Evolutionary conservation across 1,284 basidiomycete genomes (phyloP).

Genomic region (Dichomitus squalens): DNA sequence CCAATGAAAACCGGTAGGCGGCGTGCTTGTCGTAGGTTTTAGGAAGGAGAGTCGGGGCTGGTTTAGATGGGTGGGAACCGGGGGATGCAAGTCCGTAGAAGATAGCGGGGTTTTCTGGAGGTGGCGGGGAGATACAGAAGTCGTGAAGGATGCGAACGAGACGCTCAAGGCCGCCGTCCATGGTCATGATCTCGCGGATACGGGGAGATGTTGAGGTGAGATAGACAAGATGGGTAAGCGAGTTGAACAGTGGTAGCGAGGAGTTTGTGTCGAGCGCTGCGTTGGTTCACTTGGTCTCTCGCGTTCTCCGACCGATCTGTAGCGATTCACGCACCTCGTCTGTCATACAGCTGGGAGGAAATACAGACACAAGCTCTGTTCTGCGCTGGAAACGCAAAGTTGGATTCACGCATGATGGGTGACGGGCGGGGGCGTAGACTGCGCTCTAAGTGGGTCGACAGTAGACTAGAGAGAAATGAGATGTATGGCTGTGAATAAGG

Average conservation of each 20-base stretch:
- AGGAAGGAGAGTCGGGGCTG: slow-evolving; percentile 63
- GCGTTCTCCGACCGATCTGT: slow-evolving; percentile 14
- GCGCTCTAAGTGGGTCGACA: background rate
- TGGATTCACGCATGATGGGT: slow-evolving; percentile 87
- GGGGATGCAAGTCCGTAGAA: slow-evolving; percentile 76
- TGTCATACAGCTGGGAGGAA: slow-evolving; percentile 92
- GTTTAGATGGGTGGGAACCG: slow-evolving; percentile 52
- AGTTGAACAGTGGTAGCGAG: slow-evolving; percentile 93
- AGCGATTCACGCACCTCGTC: slow-evolving; percentile 67
- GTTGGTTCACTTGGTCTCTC: background rate
- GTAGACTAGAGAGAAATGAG: background rate
- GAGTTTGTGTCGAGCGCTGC: slow-evolving; percentile 92
- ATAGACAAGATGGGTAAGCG: slow-evolving; percentile 95
- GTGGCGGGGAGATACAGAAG: slow-evolving; percentile 78
- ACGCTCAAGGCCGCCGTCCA: slow-evolving; percentile 96
- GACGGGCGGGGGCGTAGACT: background rate
- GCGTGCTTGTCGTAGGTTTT: slow-evolving; percentile 79
- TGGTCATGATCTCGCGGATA: slow-evolving; percentile 97
- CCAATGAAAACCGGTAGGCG: slow-evolving; percentile 85
- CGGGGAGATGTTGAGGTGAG: slow-evolving; percentile 97
- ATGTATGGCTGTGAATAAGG: slow-evolving; percentile 4
- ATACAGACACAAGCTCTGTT: slow-evolving; percentile 97
- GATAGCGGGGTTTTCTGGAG: slow-evolving; percentile 70
- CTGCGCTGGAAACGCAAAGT: slow-evolving; percentile 94
- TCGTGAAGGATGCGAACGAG: slow-evolving; percentile 92